A percentile compares a stretch with the other conserved stretches of the same genome.
Evolutionary conservation across 208 protist genomes (phyloP).

Genomic region (Spironucleus salmonicida): DNA sequence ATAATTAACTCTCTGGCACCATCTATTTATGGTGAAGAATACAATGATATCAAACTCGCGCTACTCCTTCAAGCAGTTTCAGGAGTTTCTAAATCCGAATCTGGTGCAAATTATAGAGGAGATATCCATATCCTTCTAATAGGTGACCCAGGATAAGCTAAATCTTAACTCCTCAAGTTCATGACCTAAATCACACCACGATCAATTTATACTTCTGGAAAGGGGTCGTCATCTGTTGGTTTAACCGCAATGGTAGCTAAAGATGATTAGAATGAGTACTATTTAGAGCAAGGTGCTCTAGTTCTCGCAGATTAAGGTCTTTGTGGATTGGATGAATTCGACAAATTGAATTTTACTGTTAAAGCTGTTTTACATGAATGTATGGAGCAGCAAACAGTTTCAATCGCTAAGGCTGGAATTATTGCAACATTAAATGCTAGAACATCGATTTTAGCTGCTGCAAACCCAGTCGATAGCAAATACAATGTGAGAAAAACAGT

Average conservation of each 20-base stretch:
- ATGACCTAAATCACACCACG: conserved; percentile 84
- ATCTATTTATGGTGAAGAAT: conserved; percentile 8
- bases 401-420: conserved; percentile 98
- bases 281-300: conserved; percentile 73
- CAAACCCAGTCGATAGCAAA: conserved; percentile 79
- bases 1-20: conserved; percentile 12
- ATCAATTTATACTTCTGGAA: conserved; percentile 93
- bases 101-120: too few relatives aligned
- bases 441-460: conserved; percentile 91
- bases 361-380: conserved; percentile 39
- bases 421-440: conserved; percentile 62
- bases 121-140: conserved; percentile 4
- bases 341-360: conserved; percentile 98
- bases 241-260: conserved; percentile 93
- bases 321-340: conserved; percentile 96
- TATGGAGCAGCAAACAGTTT: conserved; percentile 97
- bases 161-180: conserved; percentile 96
- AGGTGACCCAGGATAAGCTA: conserved; percentile 69
- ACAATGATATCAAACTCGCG: conserved; percentile 9
- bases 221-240: conserved; percentile 88
- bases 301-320: conserved; percentile 33
- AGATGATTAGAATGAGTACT: conserved; percentile 82
- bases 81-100: too few relatives aligned
- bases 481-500: conserved; percentile 1
- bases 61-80: conserved; percentile 11